Conservation (phyloP, 768 basidiomycete genomes). For the Phallus indusiatus region DNA sequence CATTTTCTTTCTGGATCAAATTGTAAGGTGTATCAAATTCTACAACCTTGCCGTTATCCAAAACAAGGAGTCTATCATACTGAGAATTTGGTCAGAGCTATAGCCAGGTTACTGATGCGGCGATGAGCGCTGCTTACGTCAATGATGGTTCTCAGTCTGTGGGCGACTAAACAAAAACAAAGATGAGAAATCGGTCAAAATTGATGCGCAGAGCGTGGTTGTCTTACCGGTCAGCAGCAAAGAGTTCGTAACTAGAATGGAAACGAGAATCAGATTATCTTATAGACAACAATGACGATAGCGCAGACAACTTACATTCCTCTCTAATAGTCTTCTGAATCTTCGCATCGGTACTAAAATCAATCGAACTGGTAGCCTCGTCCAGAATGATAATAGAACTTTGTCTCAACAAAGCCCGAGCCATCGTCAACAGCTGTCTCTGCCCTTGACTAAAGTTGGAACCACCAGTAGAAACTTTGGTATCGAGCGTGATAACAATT, state of each 20-base stretch:
- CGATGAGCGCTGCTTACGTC: constrained; percentile 28
- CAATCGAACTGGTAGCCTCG: constrained; percentile 15
- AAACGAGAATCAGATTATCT: constrained; percentile 39
- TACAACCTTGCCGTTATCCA: constrained; percentile 44
- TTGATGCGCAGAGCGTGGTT: too few species aligned
- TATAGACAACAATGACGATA: not conserved
- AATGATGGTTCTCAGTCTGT: constrained; percentile 67
- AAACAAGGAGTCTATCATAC: constrained; percentile 67
- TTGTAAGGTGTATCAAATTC: constrained; percentile 46
- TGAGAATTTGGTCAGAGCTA: constrained; percentile 20
- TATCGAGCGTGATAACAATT: constrained; percentile 16
- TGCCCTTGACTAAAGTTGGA: constrained; percentile 35
- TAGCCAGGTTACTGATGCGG: constrained; percentile 10
- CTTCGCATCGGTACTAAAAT: constrained; percentile 17
- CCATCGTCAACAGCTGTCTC: constrained; percentile 25
- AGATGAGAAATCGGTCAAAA: not conserved
- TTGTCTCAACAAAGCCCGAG: constrained; percentile 17
- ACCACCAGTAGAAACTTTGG: constrained; percentile 29
- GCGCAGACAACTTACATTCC: constrained; percentile 15
- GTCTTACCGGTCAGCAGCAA: constrained; percentile 60
- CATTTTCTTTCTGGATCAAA: constrained; percentile 35
- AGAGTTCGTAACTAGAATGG: constrained; percentile 19
- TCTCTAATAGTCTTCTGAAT: constrained; percentile 30
- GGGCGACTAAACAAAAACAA: constrained; percentile 42
- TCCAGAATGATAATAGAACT: constrained; percentile 19